A percentile compares a stretch with the other conserved stretches of the same genome.
Evolutionary conservation across 345 rosid genomes (phyloP).

Genomic region (Mercurialis annua): DNA sequence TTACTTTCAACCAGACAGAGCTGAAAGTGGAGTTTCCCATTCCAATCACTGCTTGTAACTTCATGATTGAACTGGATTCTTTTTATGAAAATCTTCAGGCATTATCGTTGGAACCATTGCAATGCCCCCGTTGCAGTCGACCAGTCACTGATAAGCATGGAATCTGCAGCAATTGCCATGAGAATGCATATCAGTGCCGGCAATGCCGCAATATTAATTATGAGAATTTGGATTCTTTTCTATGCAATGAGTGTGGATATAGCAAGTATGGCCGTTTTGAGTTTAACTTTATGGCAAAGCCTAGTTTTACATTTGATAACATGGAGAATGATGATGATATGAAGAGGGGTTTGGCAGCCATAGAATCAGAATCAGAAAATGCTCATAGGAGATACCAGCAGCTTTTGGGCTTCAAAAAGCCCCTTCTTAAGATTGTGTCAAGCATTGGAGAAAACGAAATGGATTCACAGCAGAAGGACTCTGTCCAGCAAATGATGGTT

Average conservation of each 20-base stretch:
- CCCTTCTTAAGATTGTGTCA: constrained; percentile 93
- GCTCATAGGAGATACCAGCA: constrained; percentile 99
- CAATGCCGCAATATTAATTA: constrained; percentile 98
- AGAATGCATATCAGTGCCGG: constrained; percentile 99
- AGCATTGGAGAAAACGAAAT: constrained; percentile 98
- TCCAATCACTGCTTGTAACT: constrained; percentile 98
- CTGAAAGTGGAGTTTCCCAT: constrained; percentile 96
- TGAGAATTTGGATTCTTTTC: constrained; percentile 93
- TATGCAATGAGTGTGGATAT: constrained; percentile 97
- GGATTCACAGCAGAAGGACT: constrained; percentile 98
- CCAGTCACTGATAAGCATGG: constrained; percentile 98
- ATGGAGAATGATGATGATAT: constrained; percentile 99
- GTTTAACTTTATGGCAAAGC: constrained; percentile 98
- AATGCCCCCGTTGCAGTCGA: constrained; percentile 97
- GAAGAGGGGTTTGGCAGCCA: constrained; percentile 97
- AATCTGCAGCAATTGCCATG: constrained; percentile 94
- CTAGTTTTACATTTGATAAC: constrained; percentile 91
- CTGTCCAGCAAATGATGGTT: constrained; percentile 99
- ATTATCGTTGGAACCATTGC: constrained; percentile 91
- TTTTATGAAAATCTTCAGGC: constrained; percentile 99
- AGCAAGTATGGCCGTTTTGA: constrained; percentile 99
- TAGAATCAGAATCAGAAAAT: constrained; percentile 97
- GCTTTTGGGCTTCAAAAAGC: constrained; percentile 97
- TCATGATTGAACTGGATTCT: constrained; percentile 99
- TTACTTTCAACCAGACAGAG: constrained; percentile 94